Evolutionary conservation across 352 stramenopile genomes (phyloP).

Genomic region (Phytopythium aichiense): DNA sequence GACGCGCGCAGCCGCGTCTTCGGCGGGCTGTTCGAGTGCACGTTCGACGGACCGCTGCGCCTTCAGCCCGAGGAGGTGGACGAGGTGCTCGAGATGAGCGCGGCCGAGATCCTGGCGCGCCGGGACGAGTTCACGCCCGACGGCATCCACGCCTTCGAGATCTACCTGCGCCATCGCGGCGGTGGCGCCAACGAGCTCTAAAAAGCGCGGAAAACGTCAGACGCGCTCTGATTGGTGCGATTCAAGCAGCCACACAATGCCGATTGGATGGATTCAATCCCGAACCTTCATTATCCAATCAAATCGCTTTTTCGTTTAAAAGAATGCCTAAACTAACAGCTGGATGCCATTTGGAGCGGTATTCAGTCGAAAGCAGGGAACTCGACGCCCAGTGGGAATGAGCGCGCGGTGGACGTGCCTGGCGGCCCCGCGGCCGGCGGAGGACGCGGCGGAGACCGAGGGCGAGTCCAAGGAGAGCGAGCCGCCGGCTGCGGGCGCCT

Average conservation of each 20-base stretch:
- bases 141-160: conserved; percentile 73
- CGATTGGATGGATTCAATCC: background rate
- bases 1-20: conserved; percentile 63
- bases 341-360: background rate
- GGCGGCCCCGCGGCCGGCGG: background rate
- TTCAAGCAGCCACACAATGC: background rate
- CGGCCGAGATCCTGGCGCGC: conserved; percentile 60
- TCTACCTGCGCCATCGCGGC: conserved; percentile 36
- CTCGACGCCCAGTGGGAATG: background rate
- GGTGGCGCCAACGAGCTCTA: background rate
- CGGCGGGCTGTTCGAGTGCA: conserved; percentile 76
- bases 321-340: background rate
- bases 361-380: too few species aligned
- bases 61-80: conserved; percentile 77
- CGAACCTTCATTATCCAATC: background rate
- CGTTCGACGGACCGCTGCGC: conserved; percentile 55
- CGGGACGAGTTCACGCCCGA: conserved; percentile 73
- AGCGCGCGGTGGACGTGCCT: conserved; percentile 29
- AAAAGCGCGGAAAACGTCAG: background rate
- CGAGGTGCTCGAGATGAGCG: conserved; percentile 70
- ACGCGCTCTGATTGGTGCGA: background rate
- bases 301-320: background rate
- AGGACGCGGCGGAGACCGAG: background rate
- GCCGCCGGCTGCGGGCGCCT: too few species aligned
- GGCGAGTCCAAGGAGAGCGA: background rate